Base-by-base conservation (phyloP, 345 rosid species). In the Fremontodendron californicum region DNA sequence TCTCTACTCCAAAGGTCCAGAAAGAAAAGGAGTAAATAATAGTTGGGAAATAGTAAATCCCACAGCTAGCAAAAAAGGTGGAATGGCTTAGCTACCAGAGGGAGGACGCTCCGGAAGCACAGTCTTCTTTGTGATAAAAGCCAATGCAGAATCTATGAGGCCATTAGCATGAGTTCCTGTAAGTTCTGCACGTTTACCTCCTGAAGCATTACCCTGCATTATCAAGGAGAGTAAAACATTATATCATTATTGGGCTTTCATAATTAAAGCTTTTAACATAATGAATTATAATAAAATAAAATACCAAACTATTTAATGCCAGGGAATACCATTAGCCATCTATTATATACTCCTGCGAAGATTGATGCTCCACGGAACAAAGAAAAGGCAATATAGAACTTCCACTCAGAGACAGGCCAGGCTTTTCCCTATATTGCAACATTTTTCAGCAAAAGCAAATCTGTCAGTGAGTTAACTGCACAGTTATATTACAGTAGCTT, bases 151-250 rank as follows among this genome's bases (percentile, higher is more conserved):
- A 68, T 91, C 92, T 85, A 96, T 82, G 46, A 96, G 84, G 49
- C 71, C 84, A 81, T 84, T 87, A 71, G 97, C 93, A 69, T 80
- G 88, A 74, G 16, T 45, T 65, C 96, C 98, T 18, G 86, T 78
- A 78, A 85, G 57, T 33, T 71, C 87, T 7, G 99, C 99, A 74
- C 98, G 93, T 74, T 88, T 91, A 82, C 98, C 99, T 37, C 93
- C 99, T 12, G 98, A 85, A 57, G 99, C 98, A 86, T 93, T 93
- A 67, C 99, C 99, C 99, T 96, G 81, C 75, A 85, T 62, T 67
- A 66, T 40, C 76, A 80, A 35, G n/a, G 51, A 16, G 61, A 49
- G 54, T 5, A 78, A 60, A 75, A 21, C 48, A 51, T 25, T 68
- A 10, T 21, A 66, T 48, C 37, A 74, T 43, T 39, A 54, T 54